Evolutionary conservation across 768 basidiomycete genomes (phyloP).

Genomic region (Scleroderma citrinum): DNA sequence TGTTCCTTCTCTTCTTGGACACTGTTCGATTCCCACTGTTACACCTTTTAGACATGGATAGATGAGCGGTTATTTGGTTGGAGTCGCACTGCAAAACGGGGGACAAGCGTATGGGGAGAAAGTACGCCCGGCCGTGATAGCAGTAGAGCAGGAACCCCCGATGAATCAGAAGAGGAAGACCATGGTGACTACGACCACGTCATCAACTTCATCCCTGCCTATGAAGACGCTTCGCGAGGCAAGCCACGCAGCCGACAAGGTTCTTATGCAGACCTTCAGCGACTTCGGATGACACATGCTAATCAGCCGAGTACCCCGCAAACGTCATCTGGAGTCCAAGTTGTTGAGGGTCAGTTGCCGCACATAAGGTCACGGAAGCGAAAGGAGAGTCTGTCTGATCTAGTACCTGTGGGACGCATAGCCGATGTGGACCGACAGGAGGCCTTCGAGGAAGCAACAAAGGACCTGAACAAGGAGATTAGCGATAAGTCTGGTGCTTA

Average conservation of each 20-base stretch:
- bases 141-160: slow-evolving; percentile 64
- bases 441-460: slow-evolving; percentile 58
- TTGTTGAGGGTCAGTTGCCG: slow-evolving; percentile 34
- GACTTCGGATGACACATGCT: slow-evolving; percentile 40
- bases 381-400: slow-evolving; percentile 58
- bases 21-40: neutral
- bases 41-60: slow-evolving; percentile 62
- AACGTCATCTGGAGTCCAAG: slow-evolving; percentile 12
- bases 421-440: slow-evolving; percentile 52
- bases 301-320: slow-evolving; percentile 9
- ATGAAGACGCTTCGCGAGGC: slow-evolving; percentile 38
- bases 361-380: slow-evolving; percentile 50
- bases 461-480: slow-evolving; percentile 62
- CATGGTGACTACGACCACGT: slow-evolving; percentile 91
- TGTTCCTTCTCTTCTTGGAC: slow-evolving; percentile 22
- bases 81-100: slow-evolving; percentile 68
- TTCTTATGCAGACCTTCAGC: slow-evolving; percentile 80
- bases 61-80: slow-evolving; percentile 93
- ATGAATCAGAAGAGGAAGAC: slow-evolving; percentile 81
- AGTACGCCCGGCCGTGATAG: slow-evolving; percentile 46
- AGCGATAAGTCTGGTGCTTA: slow-evolving; percentile 26
- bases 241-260: slow-evolving; percentile 58
- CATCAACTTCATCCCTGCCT: slow-evolving; percentile 52
- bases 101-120: slow-evolving; percentile 87
- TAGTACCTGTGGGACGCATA: slow-evolving; percentile 58